A percentile compares a stretch with the other conserved stretches of the same genome.
Evolutionary conservation across 176 grass and related monocot species (phyloP).

Genomic region (Hordeum vulgare): DNA sequence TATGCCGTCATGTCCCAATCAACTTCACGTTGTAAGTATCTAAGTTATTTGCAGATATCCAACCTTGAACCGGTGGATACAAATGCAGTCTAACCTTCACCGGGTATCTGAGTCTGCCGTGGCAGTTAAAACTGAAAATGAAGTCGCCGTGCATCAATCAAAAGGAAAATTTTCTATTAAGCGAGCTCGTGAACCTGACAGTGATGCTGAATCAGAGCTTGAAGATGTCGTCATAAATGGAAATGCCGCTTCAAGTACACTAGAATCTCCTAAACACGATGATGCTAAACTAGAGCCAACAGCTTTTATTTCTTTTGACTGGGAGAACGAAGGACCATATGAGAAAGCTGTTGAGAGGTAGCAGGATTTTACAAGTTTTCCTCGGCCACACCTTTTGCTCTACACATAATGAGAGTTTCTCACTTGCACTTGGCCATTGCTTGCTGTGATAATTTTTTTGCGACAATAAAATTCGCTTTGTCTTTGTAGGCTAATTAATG

Average conservation of each 20-base stretch:
- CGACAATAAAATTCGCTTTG: slow-evolving; percentile 25
- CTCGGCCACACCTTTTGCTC: slow-evolving; percentile 6
- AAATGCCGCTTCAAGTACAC: slow-evolving; percentile 40
- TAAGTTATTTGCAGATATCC: slow-evolving; percentile 60
- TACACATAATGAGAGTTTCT: slow-evolving; percentile 6
- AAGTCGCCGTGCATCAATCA: slow-evolving; percentile 36
- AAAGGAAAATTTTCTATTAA: slow-evolving; percentile 64
- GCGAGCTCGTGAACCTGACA: slow-evolving; percentile 67
- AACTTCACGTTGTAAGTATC: slow-evolving; percentile 16
- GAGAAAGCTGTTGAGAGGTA: slow-evolving; percentile 93
- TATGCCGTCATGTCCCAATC: slow-evolving; percentile 10
- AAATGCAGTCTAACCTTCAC: slow-evolving; percentile 98
- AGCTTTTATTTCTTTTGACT: slow-evolving; percentile 84
- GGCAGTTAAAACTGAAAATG: slow-evolving; percentile 43
- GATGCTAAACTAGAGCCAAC: slow-evolving; percentile 49
- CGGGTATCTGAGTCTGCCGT: slow-evolving; percentile 70
- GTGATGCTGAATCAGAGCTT: slow-evolving; percentile 66
- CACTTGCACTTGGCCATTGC: neutral
- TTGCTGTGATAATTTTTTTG: slow-evolving; percentile 15
- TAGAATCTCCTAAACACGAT: slow-evolving; percentile 49
- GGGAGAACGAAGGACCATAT: slow-evolving; percentile 89
- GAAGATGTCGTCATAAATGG: slow-evolving; percentile 40
- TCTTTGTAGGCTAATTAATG: slow-evolving; percentile 82
- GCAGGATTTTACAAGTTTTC: neutral
- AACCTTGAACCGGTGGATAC: slow-evolving; percentile 97